phyloP scores from a whole-genome alignment of 257 asterid species.

The Petrea volubilis region DNA sequence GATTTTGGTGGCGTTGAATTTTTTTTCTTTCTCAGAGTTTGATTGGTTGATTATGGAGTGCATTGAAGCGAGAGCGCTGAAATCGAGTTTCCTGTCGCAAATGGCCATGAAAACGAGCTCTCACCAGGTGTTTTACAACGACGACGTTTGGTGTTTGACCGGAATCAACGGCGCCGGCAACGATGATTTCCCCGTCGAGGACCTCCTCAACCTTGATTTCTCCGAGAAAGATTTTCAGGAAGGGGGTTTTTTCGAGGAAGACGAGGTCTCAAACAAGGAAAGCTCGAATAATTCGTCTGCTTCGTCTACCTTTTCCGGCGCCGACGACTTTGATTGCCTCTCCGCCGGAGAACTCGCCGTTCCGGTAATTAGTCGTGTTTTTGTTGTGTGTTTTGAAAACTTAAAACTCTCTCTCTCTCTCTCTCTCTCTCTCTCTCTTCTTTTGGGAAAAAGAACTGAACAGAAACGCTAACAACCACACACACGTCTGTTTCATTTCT shows the following conservation, averaged over 20 bases:
- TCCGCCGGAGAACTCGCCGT: conserved; percentile 65
- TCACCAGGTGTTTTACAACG: conserved; percentile 52
- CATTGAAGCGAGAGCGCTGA: conserved; percentile 88
- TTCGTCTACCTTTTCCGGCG: conserved; percentile 49
- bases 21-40: conserved; percentile 8
- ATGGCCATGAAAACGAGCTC: conserved; percentile 50
- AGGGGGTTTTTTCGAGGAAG: conserved; percentile 31
- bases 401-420: no score
- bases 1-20: background rate
- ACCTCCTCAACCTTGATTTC: conserved; percentile 90
- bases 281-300: conserved; percentile 40
- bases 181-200: conserved; percentile 96
- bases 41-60: conserved; percentile 78
- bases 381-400: background rate
- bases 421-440: no score
- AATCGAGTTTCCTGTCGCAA: conserved; percentile 77
- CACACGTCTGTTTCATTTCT: no score
- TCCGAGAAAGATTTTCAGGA: conserved; percentile 71
- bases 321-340: conserved; percentile 59
- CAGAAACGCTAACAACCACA: no score
- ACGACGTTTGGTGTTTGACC: conserved; percentile 69
- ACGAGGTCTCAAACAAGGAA: conserved; percentile 38
- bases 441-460: no score
- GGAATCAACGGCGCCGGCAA: conserved; percentile 51
- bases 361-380: conserved; percentile 56